These are phyloP conservation scores for Neurospora sp. DNA, from an alignment of 2,329 filamentous ascomycete species.

Conservation along the genomic window DNA sequence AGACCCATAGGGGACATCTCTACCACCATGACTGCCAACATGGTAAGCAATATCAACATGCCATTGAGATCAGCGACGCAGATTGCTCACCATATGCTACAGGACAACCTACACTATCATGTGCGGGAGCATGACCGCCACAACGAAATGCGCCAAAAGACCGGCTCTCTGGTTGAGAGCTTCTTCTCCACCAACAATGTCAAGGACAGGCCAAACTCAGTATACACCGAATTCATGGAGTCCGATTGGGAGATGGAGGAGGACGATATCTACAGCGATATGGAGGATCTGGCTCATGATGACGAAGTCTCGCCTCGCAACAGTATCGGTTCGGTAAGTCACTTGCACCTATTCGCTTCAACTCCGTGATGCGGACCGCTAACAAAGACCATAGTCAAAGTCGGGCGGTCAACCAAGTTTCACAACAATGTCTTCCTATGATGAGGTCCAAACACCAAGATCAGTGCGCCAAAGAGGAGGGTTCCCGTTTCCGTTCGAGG, in stretches of 20 bases:
- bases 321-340: constrained; percentile 62
- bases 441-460: constrained; percentile 70
- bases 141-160: constrained; percentile 42
- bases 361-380: neutral
- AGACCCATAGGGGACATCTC: neutral
- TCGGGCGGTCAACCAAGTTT: constrained; percentile 59
- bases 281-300: constrained; percentile 48
- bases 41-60: neutral
- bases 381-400: constrained; percentile 28
- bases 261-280: constrained; percentile 47
- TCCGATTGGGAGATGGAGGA: constrained; percentile 65
- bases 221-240: constrained; percentile 69
- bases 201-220: constrained; percentile 51
- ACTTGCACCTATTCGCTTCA: neutral
- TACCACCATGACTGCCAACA: neutral
- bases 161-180: constrained; percentile 36
- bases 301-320: constrained; percentile 51
- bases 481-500: constrained; percentile 50
- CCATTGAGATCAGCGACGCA: neutral
- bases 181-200: constrained; percentile 50
- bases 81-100: neutral
- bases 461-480: constrained; percentile 48
- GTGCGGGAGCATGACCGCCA: neutral
- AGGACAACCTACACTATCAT: neutral
- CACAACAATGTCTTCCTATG: constrained; percentile 78